phyloP scores from a whole-genome alignment of 305 asterid genomes.

The Fraxinus latifolia region DNA sequence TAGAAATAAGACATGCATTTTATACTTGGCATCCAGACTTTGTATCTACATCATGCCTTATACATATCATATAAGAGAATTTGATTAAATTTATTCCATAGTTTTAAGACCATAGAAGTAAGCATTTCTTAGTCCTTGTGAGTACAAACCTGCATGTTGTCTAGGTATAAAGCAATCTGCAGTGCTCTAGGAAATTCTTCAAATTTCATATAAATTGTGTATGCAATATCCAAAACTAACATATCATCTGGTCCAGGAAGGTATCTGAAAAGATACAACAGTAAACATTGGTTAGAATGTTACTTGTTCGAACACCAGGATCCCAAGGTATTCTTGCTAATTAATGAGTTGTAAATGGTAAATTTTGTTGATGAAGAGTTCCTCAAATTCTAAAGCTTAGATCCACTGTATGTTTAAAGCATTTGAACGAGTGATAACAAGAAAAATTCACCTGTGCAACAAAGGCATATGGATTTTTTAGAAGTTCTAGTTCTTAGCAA shows the following conservation, averaged over 20 bases:
- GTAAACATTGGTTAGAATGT: not conserved
- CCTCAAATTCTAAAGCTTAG: not conserved
- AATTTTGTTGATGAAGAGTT: not conserved
- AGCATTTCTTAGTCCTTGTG: constrained; percentile 14
- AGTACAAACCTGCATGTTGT: constrained; percentile 69
- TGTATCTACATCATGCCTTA: not conserved
- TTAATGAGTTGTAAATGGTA: not conserved
- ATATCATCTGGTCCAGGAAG: constrained; percentile 94
- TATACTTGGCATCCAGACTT: constrained; percentile 8
- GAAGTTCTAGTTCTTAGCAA: not conserved
- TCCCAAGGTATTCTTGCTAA: not conserved
- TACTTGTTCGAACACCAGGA: not conserved
- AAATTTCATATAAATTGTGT: constrained; percentile 76
- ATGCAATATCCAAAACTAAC: constrained; percentile 81
- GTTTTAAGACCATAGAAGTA: constrained; percentile 8
- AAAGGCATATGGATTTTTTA: not conserved
- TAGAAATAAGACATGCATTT: constrained; percentile 1
- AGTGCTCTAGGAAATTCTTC: constrained; percentile 85
- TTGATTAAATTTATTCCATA: not conserved
- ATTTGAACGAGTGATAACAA: not conserved
- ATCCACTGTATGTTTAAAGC: not conserved
- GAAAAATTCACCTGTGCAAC: not conserved
- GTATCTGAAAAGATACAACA: constrained; percentile 53
- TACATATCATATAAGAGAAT: not conserved
- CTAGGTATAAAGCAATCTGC: constrained; percentile 78